phyloP scores from a whole-genome alignment of 148 eudicot genomes.

The Heliamphora exappendiculata region DNA sequence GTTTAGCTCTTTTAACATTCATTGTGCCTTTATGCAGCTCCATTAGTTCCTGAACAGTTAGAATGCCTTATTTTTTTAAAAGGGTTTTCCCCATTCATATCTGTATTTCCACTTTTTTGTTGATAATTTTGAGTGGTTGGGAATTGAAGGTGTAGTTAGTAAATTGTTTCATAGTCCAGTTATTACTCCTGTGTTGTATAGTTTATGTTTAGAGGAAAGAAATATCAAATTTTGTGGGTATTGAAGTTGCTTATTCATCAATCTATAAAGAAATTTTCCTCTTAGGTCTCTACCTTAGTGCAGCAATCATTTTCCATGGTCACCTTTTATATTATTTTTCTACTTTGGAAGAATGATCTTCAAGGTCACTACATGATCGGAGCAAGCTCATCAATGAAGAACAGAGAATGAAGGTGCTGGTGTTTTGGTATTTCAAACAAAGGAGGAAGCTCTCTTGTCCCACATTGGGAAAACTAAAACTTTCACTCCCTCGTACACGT shows the following conservation, averaged over 20 bases:
- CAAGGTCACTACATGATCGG: too few species aligned
- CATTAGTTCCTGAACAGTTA: not conserved
- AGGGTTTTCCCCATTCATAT: not conserved
- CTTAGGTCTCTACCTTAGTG: too few species aligned
- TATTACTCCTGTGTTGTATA: not conserved
- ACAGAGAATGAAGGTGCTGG: too few species aligned
- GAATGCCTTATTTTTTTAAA: not conserved
- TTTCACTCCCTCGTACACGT: too few species aligned
- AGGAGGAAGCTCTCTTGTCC: too few species aligned
- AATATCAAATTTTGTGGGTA: not conserved
- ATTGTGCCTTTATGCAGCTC: not conserved
- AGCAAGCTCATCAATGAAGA: too few species aligned
- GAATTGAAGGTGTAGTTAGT: not conserved
- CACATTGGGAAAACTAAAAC: too few species aligned
- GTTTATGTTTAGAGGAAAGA: not conserved
- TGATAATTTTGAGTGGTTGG: not conserved
- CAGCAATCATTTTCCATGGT: not conserved
- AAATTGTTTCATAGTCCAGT: not conserved
- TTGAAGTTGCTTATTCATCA: not conserved
- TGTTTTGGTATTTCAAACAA: too few species aligned
- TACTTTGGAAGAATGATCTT: not conserved
- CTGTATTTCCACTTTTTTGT: slow-evolving; percentile 6
- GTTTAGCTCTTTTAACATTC: not conserved
- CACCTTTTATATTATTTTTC: not conserved
- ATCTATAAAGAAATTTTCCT: too few species aligned